phyloP scores from a whole-genome alignment of 2,329 filamentous ascomycete species.

The Botrytis medusae region DNA sequence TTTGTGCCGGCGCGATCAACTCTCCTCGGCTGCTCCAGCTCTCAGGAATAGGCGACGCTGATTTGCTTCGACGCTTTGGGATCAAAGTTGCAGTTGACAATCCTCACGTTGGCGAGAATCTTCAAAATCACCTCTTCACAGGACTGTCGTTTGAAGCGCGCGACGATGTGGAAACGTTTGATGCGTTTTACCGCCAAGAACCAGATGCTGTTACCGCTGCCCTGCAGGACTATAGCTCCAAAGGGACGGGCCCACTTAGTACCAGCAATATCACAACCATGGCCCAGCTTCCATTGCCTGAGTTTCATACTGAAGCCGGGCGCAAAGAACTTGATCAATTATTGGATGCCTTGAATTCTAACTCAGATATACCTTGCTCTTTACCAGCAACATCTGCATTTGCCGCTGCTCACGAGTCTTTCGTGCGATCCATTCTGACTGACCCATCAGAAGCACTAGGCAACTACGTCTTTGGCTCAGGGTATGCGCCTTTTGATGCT shows the following conservation, averaged over 20 bases:
- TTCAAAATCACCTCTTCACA: neutral
- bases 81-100: neutral
- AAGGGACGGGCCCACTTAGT: neutral
- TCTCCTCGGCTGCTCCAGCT: neutral
- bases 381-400: neutral
- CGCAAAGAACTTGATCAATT: neutral
- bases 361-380: neutral
- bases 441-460: neutral
- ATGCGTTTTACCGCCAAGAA: neutral
- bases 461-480: neutral
- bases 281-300: neutral
- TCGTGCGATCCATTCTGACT: neutral
- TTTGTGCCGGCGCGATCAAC: neutral
- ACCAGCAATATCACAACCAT: neutral
- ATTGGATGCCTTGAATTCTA: neutral
- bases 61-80: neutral
- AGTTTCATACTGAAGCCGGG: neutral
- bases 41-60: neutral
- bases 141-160: neutral
- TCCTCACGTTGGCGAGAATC: neutral
- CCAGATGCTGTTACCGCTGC: neutral
- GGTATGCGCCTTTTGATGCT: neutral
- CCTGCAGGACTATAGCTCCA: neutral
- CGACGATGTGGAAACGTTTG: neutral
- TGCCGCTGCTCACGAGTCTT: neutral